Evolutionary conservation across 306 rosid genomes (phyloP).

Genomic region (Gastrolobium villosum): DNA sequence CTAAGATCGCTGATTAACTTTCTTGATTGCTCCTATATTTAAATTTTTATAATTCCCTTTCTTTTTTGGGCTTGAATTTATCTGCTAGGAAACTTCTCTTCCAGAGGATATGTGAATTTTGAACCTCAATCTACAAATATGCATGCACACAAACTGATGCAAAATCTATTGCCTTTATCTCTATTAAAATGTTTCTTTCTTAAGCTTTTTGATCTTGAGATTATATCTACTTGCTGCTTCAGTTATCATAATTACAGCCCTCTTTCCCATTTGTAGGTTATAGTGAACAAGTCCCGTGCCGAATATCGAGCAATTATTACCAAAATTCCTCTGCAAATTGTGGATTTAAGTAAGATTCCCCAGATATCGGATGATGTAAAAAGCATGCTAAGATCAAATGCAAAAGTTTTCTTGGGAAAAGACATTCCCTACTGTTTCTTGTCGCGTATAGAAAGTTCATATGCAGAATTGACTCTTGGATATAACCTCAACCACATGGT

Average conservation of each 20-base stretch:
- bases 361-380: slow-evolving; percentile 70
- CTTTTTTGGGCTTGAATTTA: not conserved
- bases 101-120: slow-evolving; percentile 32
- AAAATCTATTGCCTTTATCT: slow-evolving; percentile 37
- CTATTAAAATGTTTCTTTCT: slow-evolving; percentile 10
- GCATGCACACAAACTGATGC: not conserved
- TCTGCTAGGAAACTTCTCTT: slow-evolving; percentile 35
- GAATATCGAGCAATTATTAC: slow-evolving; percentile 69
- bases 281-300: slow-evolving; percentile 93
- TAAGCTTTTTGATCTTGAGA: slow-evolving; percentile 36
- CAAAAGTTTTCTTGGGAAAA: slow-evolving; percentile 79
- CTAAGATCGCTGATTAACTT: slow-evolving; percentile 18
- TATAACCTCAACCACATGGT: slow-evolving; percentile 91
- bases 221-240: slow-evolving; percentile 31
- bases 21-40: slow-evolving; percentile 28
- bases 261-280: slow-evolving; percentile 62
- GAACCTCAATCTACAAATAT: slow-evolving; percentile 7
- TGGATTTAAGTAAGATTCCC: slow-evolving; percentile 73
- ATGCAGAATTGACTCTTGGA: slow-evolving; percentile 81
- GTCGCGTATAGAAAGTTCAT: slow-evolving; percentile 73
- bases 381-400: slow-evolving; percentile 72
- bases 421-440: slow-evolving; percentile 87
- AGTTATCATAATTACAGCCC: slow-evolving; percentile 16
- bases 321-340: slow-evolving; percentile 76
- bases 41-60: not conserved